Conservation (phyloP, 805 yeast species). For the Pichia ethanolica region DNA sequence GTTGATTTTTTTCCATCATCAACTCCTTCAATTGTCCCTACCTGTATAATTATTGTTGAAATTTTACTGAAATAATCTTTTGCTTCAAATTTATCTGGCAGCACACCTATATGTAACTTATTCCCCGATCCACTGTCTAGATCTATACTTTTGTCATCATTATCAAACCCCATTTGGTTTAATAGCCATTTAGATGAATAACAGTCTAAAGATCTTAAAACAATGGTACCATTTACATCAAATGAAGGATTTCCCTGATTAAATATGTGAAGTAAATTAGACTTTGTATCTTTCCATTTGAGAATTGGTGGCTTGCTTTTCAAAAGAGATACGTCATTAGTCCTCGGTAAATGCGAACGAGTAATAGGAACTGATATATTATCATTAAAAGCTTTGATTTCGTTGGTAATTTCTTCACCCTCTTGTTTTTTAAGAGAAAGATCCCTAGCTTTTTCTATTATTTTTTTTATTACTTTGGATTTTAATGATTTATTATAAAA, state of each 20-base stretch:
- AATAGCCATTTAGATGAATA: constrained; percentile 22
- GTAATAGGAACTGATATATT: constrained; percentile 12
- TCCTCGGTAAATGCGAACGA: too few relatives aligned
- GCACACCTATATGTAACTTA: constrained; percentile 30
- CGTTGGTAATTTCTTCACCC: constrained; percentile 34
- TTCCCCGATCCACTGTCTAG: constrained; percentile 2
- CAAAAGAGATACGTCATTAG: too few relatives aligned
- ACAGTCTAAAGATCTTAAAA: constrained; percentile 26
- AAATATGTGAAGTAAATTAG: not conserved
- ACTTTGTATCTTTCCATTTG: not conserved
- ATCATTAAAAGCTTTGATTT: constrained; percentile 24
- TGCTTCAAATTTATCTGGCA: constrained; percentile 35
- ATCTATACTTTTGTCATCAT: constrained; percentile 12
- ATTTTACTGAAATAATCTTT: constrained; percentile 33
- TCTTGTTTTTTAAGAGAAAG: constrained; percentile 20
- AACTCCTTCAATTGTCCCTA: constrained; percentile 33
- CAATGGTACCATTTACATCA: constrained; percentile 26
- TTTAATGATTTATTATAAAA: constrained; percentile 30
- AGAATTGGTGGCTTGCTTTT: not conserved
- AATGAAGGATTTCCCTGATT: not conserved
- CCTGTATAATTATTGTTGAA: constrained; percentile 42
- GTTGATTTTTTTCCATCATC: not conserved
- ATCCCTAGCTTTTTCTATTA: constrained; percentile 26
- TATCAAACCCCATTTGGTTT: constrained; percentile 13
- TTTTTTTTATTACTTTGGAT: constrained; percentile 22